These are phyloP conservation scores for Trapa bicornis DNA, from an alignment of 345 rosid genomes.

Conservation along the genomic window DNA sequence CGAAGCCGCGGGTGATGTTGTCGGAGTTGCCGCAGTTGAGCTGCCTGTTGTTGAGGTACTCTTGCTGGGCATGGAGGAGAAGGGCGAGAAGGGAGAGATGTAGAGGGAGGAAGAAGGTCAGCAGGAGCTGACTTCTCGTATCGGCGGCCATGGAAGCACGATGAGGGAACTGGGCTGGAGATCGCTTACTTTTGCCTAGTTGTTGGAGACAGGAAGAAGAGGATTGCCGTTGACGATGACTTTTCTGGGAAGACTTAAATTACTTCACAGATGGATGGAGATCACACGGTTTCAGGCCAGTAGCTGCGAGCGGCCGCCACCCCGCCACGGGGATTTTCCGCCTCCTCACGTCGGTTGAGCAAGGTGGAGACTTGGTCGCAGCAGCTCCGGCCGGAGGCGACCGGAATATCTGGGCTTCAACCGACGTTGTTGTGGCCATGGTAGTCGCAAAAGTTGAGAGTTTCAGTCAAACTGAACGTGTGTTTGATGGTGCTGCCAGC, in stretches of 20 bases:
- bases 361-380: constrained; percentile 4
- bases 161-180: neutral
- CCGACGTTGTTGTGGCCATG: no score
- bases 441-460: no score
- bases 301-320: constrained; percentile 4
- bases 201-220: neutral
- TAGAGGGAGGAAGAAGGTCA: neutral
- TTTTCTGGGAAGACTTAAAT: no score
- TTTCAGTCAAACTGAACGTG: no score
- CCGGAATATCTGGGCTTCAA: no score
- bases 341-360: neutral
- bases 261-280: neutral
- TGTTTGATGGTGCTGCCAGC: no score
- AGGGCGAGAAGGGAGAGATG: neutral
- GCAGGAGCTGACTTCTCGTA: neutral
- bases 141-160: neutral
- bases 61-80: constrained; percentile 34
- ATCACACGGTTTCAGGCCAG: constrained; percentile 6
- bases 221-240: neutral
- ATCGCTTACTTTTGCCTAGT: neutral
- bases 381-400: constrained; percentile 4
- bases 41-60: constrained; percentile 52
- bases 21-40: constrained; percentile 17
- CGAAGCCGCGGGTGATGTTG: constrained; percentile 28
- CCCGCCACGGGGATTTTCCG: fast-evolving